Base-by-base conservation (phyloP, 495 filamentous ascomycete species). In the Hyaloscypha finlandica region DNA sequence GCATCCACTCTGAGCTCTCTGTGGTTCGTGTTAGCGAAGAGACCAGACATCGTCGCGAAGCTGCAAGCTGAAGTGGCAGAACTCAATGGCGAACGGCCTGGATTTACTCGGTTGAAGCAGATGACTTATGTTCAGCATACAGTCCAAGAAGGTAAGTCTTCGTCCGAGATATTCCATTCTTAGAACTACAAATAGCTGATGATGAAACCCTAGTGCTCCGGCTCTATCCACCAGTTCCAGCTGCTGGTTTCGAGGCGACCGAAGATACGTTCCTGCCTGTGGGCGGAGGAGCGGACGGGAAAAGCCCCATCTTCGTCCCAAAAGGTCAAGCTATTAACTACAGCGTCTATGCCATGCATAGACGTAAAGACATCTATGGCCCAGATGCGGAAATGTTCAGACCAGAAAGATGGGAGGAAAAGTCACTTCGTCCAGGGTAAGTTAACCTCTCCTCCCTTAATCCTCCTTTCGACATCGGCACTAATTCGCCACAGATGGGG, bases 341-440 rank as follows among this genome's bases (percentile, higher is more conserved):
- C 66, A 80, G 74, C 20, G 66, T 74, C 2, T 82, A 81, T 65
- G 69, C 77, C 12, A 79, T 88, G 70, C 83, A 87, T 60, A 83
- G 84, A 11, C 79, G 79, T 19, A 80, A 81, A 63, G 81, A 84
- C 39, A 71, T 88, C 20, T 89, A 83, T 70, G 77, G 81, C 1
- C 66, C 77, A 2, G 83, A 88, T 62, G 81, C 83, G 0, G 75
- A 80, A 1, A 71, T 81, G 22, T 89, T 83, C 71, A 76, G 79
- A 20, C 87, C 86, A 0, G 82, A 88, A 59, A 75, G 87, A 62
- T 89, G 85, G 85, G 79, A 53, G 51, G 35, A 37, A 0, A 37
- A 37, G 12, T 20, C 51, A 14, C 51, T 53, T 20, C 51, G 51
- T 20, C 51, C 51, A 20, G 51, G 51, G 22, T 5, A 29, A 29